Evolutionary conservation across 2,329 filamentous ascomycete species (phyloP), one percentile per base, ranked within the genome.

Genomic region (Curvularia verruculosa): DNA sequence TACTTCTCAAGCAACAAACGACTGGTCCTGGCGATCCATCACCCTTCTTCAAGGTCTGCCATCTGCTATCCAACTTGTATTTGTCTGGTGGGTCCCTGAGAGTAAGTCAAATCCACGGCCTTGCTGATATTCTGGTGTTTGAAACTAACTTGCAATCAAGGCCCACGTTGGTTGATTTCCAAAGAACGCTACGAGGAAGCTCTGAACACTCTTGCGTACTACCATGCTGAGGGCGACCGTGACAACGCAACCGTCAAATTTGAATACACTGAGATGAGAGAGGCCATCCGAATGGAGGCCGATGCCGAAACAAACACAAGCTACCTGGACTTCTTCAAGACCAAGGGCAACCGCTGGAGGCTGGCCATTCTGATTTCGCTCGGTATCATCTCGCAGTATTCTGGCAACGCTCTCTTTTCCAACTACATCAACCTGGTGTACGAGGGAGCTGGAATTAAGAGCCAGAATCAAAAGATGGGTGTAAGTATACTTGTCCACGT

Each of bases 371-470:
- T 88, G 40, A 73, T 88, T 49, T 87, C 85, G 0, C 80, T 89
- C 24, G 87, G 86, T 70, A 76, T 89, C 68, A 87, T 89, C 68
- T 88, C 86, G 3, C 87, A 89, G 74, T 89, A 87, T 74, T 86
- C 83, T 49, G 87, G 87, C 46, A 89, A 88, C 66, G 86, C 84
- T 15, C 75, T 89, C 1, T 85, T 89, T 71, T 85, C 82, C 63
- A 88, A 89, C 76, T 89, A 89, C 73, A 85, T 87, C 73, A 83
- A 85, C 61, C 77, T 82, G 46, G 81, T 89, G 60, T 88, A 88
- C 75, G 77, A 80, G 34, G 82, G 83, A 47, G 85, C 85, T 34
- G 87, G 87, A 49, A 87, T 89, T 68, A 83, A 65, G 1, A 76
- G 80, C 41, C 79, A 57, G 28, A 68, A 67, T 43, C 59, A 69